phyloP scores from a whole-genome alignment of 2,329 filamentous ascomycete species.

The Arthrobotrys sphaeroides region DNA sequence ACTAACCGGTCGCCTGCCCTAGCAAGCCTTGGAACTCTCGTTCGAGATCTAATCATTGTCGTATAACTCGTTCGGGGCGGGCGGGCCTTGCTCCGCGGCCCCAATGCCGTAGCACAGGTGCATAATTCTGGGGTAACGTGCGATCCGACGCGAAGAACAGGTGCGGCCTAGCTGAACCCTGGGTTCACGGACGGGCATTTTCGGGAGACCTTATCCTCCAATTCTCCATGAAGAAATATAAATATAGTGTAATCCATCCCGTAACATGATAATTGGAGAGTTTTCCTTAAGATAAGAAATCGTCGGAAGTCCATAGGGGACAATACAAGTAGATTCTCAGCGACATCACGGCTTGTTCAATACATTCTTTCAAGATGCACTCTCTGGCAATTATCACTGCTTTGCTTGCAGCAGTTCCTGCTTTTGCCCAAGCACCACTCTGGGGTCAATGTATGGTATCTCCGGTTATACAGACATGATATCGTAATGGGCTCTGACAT shows the following conservation, averaged over 20 bases:
- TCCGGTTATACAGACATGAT: neutral
- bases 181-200: too few relatives aligned
- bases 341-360: too few relatives aligned
- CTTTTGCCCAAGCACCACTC: neutral
- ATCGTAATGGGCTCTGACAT: neutral
- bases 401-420: neutral
- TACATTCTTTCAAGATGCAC: neutral
- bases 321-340: neutral
- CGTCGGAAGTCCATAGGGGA: too few relatives aligned
- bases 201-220: too few relatives aligned
- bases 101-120: too few relatives aligned
- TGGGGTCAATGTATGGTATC: conserved; percentile 2
- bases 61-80: neutral
- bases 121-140: too few relatives aligned
- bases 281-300: too few relatives aligned
- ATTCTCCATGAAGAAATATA: too few relatives aligned
- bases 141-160: too few relatives aligned
- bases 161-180: too few relatives aligned
- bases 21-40: neutral
- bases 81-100: neutral
- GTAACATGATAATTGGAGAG: too few relatives aligned
- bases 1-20: neutral
- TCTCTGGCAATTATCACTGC: neutral
- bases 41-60: neutral
- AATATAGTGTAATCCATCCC: too few relatives aligned